Conservation (phyloP, 257 asterid genomes). For the Solanum medicagineum region DNA sequence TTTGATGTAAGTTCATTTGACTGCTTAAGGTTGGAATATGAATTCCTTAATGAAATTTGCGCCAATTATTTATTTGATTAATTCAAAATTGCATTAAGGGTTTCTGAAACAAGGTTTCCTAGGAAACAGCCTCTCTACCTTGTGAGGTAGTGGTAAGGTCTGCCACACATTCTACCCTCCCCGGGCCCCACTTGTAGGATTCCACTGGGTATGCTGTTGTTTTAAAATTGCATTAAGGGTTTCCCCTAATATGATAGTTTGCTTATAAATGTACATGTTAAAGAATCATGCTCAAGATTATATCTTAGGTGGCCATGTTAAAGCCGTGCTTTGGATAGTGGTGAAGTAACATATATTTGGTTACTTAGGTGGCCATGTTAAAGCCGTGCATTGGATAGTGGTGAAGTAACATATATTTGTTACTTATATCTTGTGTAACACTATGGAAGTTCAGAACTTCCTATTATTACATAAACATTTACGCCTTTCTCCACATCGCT, state of each 20-base stretch:
- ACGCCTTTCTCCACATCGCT: not conserved
- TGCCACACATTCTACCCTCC: too few relatives aligned
- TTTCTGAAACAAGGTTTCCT: too few relatives aligned
- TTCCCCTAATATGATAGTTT: not conserved
- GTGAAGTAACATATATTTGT: not conserved
- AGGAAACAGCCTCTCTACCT: too few relatives aligned
- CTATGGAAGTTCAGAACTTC: not conserved
- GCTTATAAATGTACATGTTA: not conserved
- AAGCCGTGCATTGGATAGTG: not conserved
- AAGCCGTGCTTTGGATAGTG: not conserved
- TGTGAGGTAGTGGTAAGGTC: too few relatives aligned
- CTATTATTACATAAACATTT: not conserved
- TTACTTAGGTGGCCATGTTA: not conserved
- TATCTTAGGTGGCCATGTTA: not conserved
- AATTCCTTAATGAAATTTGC: not conserved
- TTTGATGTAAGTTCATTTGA: not conserved
- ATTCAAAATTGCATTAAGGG: not conserved
- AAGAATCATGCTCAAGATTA: not conserved
- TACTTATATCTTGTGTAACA: not conserved
- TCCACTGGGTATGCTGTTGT: too few relatives aligned
- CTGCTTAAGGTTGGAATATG: not conserved
- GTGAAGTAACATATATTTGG: not conserved
- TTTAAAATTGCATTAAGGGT: not conserved
- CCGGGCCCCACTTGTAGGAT: too few relatives aligned
- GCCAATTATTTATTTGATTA: not conserved